Conservation (phyloP, 2,329 filamentous ascomycete genomes). For the Byssothecium circinans region DNA sequence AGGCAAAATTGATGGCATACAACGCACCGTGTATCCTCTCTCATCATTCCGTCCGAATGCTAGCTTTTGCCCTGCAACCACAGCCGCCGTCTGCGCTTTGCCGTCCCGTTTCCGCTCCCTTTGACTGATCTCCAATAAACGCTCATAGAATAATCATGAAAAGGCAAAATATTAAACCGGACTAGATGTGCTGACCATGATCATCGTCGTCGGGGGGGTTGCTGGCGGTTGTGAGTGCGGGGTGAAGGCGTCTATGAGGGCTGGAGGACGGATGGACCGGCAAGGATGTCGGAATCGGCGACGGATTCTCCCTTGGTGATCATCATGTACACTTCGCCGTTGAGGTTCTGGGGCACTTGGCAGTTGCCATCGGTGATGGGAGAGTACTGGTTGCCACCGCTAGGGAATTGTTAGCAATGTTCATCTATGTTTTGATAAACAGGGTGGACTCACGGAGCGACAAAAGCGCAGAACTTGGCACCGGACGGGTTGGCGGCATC, state of each 20-base stretch:
- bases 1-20: slow-evolving; percentile 16
- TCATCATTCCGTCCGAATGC: slow-evolving; percentile 1
- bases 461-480: slow-evolving; percentile 67
- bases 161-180: slow-evolving; percentile 1
- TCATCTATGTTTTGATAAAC: slow-evolving; percentile 26
- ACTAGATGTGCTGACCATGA: slow-evolving; percentile 5
- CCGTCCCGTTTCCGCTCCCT: background rate
- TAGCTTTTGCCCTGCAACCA: background rate
- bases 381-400: slow-evolving; percentile 53
- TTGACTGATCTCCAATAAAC: background rate
- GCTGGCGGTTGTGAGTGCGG: background rate
- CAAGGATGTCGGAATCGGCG: slow-evolving; percentile 58
- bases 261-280: slow-evolving; percentile 51
- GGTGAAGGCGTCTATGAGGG: slow-evolving; percentile 34
- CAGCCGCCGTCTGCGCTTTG: background rate
- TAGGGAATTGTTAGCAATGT: slow-evolving; percentile 25
- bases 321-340: slow-evolving; percentile 68
- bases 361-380: slow-evolving; percentile 60
- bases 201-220: background rate
- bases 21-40: slow-evolving; percentile 3
- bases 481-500: slow-evolving; percentile 39
- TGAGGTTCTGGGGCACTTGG: slow-evolving; percentile 62
- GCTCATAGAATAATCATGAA: slow-evolving; percentile 6
- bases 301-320: slow-evolving; percentile 55
- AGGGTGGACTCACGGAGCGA: slow-evolving; percentile 54